phyloP scores from a whole-genome alignment of 1,284 basidiomycete species.

The Irpex lacteus region DNA sequence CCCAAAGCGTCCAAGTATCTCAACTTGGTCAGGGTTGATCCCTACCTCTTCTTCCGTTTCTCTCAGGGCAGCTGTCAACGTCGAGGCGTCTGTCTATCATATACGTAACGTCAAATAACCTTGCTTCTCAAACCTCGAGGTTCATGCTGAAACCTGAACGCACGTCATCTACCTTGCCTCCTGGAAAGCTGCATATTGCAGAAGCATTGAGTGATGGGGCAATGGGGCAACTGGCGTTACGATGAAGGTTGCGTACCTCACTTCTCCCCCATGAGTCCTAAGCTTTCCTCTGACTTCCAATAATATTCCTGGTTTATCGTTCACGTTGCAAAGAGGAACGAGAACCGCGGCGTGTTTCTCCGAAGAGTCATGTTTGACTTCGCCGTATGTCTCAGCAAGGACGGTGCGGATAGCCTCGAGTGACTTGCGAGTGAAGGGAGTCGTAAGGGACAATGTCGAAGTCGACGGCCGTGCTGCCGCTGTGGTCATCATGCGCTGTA shows the following conservation, averaged over 20 bases:
- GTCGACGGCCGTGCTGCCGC: conserved; percentile 14
- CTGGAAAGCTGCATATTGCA: conserved; percentile 62
- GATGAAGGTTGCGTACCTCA: conserved; percentile 50
- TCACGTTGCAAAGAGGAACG: conserved; percentile 73
- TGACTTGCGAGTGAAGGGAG: conserved; percentile 39
- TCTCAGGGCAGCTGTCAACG: conserved; percentile 58
- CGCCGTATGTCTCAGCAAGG: conserved; percentile 28
- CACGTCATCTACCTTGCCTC: conserved; percentile 68
- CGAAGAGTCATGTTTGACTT: conserved; percentile 15
- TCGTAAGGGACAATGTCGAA: conserved; percentile 31
- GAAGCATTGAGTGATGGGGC: neutral
- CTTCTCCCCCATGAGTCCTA: conserved; percentile 75
- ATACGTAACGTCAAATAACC: neutral
- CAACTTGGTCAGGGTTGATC: conserved; percentile 51
- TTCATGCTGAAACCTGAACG: conserved; percentile 18
- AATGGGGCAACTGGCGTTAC: neutral
- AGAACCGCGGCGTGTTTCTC: conserved; percentile 62
- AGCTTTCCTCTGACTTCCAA: conserved; percentile 71
- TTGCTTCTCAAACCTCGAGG: neutral
- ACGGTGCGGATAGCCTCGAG: conserved; percentile 38
- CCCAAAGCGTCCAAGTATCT: conserved; percentile 63
- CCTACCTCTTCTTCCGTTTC: conserved; percentile 77
- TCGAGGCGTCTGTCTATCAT: conserved; percentile 50
- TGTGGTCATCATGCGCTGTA: conserved; percentile 4
- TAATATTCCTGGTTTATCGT: conserved; percentile 60